Conservation (phyloP, 495 filamentous ascomycete genomes). For the Hypoxylon rickii region DNA sequence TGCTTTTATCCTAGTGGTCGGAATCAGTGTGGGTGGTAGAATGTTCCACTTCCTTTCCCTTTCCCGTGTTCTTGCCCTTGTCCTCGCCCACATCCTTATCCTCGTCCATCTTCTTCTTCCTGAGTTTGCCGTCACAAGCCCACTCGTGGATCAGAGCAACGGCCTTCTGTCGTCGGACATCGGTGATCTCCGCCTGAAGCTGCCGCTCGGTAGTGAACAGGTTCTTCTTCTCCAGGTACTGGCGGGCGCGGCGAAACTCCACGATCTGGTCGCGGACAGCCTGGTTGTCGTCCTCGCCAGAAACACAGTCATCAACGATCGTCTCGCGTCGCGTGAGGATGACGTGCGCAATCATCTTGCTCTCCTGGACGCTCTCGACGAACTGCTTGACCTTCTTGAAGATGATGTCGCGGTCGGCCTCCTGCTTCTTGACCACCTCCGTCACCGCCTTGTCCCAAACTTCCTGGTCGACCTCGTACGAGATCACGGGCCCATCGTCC, state of each 20-base stretch:
- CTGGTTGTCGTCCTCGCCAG: background rate
- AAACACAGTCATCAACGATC: background rate
- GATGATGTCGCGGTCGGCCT: background rate
- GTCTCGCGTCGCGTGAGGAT: background rate
- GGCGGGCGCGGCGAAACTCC: too few relatives aligned
- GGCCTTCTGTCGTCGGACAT: background rate
- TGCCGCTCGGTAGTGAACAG: too few relatives aligned
- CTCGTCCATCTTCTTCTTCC: background rate
- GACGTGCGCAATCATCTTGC: background rate
- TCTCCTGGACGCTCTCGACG: background rate
- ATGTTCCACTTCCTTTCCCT: background rate
- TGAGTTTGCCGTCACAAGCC: too few relatives aligned
- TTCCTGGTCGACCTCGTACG: background rate
- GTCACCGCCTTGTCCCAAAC: background rate
- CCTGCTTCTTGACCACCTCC: too few relatives aligned
- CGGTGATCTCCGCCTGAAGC: too few relatives aligned
- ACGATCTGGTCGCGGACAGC: background rate
- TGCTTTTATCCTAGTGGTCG: too few relatives aligned
- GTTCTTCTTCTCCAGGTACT: too few relatives aligned
- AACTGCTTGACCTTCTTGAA: background rate
- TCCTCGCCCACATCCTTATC: too few relatives aligned
- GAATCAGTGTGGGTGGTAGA: too few relatives aligned
- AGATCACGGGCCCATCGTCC: background rate
- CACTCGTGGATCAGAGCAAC: conserved; percentile 4
- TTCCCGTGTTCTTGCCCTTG: background rate